Evolutionary conservation across 441 rosid species (phyloP), one percentile per base, ranked within the genome.

Genomic region (Omphalea diandra): DNA sequence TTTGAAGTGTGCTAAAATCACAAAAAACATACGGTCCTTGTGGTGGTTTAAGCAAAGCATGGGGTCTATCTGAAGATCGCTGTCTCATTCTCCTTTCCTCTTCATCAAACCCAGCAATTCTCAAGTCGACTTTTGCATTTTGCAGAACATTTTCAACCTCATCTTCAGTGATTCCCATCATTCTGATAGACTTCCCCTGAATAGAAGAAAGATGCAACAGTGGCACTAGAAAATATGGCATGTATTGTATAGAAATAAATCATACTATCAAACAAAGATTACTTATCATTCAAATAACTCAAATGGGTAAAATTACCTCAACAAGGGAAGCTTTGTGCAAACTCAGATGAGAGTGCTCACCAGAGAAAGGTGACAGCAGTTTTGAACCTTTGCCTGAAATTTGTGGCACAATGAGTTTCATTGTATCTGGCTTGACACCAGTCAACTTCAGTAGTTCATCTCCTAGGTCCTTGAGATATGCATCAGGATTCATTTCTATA

Each of bases 21-120:
- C 86, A 82, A 81, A 95, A 93, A 79, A 82, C 78, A 73, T 88
- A 90, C 71, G 82, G 76, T 67, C 98, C 98, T 71, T 80, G 89
- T 2, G 97, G 96, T 74, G 89, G 97, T 80, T 83, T 84, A 73
- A 83, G 75, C 11, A 75, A 70, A 60, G 76, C 29, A 43, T 17
- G 69, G 3, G 83, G 61, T 73, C 73, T 62, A 66, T 68, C 72
- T 40, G 73, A 76, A 67, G 61, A 80, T 53, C 85, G 83, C 73
- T 76, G 82, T 78, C 79, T 95, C 77, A 85, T 67, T 81, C 98
- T 85, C 78, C 72, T 88, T 70, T 92, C 99, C 71, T 93, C 98
- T 77, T 93, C 98, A 67, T 83, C 91, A 79, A 95, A 95, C 50
- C 98, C 99, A 80, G 85, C 85, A 80, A 90, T 95, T 73, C 98